phyloP scores from a whole-genome alignment of 1,139 yeast species.

The Arxiozyma bovina region DNA sequence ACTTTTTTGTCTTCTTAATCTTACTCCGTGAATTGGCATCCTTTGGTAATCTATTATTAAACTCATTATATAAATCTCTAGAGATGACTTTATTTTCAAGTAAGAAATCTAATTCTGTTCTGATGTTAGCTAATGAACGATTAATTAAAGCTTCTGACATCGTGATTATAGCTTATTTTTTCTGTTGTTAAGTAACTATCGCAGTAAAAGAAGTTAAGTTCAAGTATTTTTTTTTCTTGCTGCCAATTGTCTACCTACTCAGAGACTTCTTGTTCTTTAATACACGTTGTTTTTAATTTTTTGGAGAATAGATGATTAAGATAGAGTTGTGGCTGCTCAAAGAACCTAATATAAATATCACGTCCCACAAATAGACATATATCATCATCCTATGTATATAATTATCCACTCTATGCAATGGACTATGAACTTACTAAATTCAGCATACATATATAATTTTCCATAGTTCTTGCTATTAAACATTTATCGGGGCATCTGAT shows the following conservation, averaged over 20 bases:
- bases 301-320: background rate
- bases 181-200: too few species aligned
- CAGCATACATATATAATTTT: too few species aligned
- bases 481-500: too few species aligned
- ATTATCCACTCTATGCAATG: too few species aligned
- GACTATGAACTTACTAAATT: too few species aligned
- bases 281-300: too few species aligned
- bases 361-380: background rate
- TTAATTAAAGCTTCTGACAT: slow-evolving; percentile 37
- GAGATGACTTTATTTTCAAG: slow-evolving; percentile 68
- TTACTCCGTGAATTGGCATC: slow-evolving; percentile 34
- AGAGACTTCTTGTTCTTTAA: too few species aligned
- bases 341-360: background rate
- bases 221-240: background rate
- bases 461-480: too few species aligned
- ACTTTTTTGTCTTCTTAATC: slow-evolving; percentile 21
- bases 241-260: background rate
- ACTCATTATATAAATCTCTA: slow-evolving; percentile 45
- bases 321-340: background rate
- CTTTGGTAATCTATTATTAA: slow-evolving; percentile 47
- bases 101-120: slow-evolving; percentile 76
- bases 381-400: background rate
- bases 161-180: too few species aligned
- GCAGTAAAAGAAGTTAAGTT: background rate
- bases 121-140: slow-evolving; percentile 59